Conservation (phyloP, 768 basidiomycete species). For the Leucocoprinus birnbaumii region DNA sequence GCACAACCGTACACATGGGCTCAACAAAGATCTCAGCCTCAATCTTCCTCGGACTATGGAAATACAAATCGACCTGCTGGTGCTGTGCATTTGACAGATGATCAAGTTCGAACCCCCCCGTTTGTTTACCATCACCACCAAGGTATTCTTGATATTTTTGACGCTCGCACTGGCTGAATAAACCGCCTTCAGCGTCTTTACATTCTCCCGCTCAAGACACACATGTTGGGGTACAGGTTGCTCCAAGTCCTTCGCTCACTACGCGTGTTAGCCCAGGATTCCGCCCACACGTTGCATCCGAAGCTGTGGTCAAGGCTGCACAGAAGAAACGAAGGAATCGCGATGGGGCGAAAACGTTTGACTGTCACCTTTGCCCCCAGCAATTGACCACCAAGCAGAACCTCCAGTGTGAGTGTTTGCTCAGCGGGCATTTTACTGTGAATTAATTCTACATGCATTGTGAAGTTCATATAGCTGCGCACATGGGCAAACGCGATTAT, state of each 20-base stretch:
- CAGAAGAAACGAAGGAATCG: slow-evolving; percentile 6
- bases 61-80: background rate
- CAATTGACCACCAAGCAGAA: slow-evolving; percentile 12
- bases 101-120: background rate
- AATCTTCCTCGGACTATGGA: background rate
- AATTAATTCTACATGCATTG: background rate
- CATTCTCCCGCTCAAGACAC: background rate
- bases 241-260: background rate
- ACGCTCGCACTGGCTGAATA: background rate
- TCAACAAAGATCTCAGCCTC: background rate
- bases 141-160: background rate
- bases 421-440: background rate
- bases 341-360: slow-evolving; percentile 5
- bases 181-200: background rate
- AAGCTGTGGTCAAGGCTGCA: slow-evolving; percentile 4
- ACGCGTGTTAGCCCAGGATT: background rate
- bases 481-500: slow-evolving; percentile 4
- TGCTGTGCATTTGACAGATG: background rate
- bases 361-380: background rate
- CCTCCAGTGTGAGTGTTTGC: slow-evolving; percentile 1
- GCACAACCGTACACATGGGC: background rate
- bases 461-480: slow-evolving; percentile 4
- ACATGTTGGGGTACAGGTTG: background rate
- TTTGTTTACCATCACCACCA: background rate
- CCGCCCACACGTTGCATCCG: slow-evolving; percentile 4